Percentiles rank a stretch among this genome's conserved stretches.
phyloP scores from a whole-genome alignment of 768 basidiomycete genomes.

The Phlegmacium glaucopus region DNA sequence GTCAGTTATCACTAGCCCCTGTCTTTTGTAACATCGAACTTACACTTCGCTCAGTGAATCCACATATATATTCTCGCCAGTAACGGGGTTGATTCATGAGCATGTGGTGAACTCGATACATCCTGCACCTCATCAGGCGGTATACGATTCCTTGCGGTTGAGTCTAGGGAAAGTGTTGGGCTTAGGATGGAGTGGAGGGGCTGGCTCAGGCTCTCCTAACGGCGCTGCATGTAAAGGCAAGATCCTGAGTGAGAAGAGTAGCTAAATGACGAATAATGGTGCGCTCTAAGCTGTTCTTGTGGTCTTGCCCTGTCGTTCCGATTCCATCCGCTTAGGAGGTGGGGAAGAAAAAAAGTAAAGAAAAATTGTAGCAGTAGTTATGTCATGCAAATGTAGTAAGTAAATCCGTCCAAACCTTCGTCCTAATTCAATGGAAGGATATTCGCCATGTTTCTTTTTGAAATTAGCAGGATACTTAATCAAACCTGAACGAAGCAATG shows the following conservation, averaged over 20 bases:
- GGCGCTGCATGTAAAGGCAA: constrained; percentile 17
- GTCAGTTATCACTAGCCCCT: constrained; percentile 39
- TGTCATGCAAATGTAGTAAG: no score
- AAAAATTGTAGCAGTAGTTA: no score
- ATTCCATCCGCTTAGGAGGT: no score
- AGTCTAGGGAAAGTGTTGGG: constrained; percentile 40
- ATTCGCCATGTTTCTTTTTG: no score
- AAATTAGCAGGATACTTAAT: no score
- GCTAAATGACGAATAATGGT: neutral
- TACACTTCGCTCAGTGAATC: constrained; percentile 44
- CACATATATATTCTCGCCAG: constrained; percentile 71
- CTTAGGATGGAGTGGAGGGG: constrained; percentile 19
- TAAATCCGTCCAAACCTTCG: no score
- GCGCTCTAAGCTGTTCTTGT: no score
- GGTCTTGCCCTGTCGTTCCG: no score
- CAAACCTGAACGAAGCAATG: no score
- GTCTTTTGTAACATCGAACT: neutral
- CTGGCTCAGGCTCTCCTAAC: constrained; percentile 9
- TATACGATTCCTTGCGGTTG: constrained; percentile 57
- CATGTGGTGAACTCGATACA: constrained; percentile 76
- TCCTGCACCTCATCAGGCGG: constrained; percentile 70
- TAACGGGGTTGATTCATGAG: constrained; percentile 56
- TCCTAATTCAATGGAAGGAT: no score
- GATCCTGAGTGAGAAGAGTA: constrained; percentile 1
- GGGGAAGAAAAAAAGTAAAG: no score